Conservation (phyloP, 164 flowering plant species). For the Malania oleifera region DNA sequence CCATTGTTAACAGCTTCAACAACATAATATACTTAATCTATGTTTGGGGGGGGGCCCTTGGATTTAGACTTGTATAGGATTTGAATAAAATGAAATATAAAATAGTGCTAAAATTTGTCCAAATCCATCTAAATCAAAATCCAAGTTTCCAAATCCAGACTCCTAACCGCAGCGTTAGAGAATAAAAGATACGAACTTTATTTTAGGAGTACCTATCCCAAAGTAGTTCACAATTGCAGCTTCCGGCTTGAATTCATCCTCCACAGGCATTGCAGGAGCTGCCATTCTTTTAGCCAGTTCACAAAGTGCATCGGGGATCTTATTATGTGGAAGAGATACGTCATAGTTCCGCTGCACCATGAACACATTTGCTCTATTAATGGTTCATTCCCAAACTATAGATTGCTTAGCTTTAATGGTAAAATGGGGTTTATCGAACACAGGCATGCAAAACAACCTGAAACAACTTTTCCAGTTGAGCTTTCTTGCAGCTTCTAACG, state of each 20-base stretch:
- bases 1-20: too few relatives aligned
- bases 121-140: too few relatives aligned
- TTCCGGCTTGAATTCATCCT: constrained; percentile 84
- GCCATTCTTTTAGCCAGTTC: constrained; percentile 76
- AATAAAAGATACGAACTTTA: not conserved
- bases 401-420: not conserved
- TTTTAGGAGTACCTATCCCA: constrained; percentile 49
- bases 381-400: not conserved
- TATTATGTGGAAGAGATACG: constrained; percentile 69
- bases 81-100: too few relatives aligned
- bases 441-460: not conserved
- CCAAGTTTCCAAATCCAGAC: too few relatives aligned
- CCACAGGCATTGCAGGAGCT: constrained; percentile 70
- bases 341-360: constrained; percentile 76
- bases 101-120: too few relatives aligned
- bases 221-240: constrained; percentile 96
- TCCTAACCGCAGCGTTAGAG: too few relatives aligned
- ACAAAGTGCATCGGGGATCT: constrained; percentile 72
- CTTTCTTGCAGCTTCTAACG: not conserved
- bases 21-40: too few relatives aligned
- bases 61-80: too few relatives aligned
- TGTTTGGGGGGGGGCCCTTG: too few relatives aligned
- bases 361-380: not conserved
- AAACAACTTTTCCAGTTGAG: not conserved
- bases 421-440: not conserved